These are phyloP conservation scores for Russula abietina DNA, from an alignment of 768 basidiomycete species.

Conservation along the genomic window DNA sequence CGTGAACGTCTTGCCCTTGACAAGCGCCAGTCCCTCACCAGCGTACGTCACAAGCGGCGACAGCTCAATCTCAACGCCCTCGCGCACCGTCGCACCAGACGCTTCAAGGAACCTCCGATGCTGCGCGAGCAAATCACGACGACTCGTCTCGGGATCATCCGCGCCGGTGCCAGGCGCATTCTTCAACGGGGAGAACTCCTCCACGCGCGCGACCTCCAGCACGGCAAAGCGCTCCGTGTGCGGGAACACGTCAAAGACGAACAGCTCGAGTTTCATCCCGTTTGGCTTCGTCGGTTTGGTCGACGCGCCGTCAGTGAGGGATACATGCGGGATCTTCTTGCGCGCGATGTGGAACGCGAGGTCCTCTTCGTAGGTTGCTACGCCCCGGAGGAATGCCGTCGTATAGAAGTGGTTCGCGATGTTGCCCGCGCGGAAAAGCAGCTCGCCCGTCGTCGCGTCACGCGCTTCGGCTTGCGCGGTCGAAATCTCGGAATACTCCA, in stretches of 20 bases:
- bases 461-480: constrained; percentile 78
- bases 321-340: constrained; percentile 90
- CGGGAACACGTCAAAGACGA: constrained; percentile 98
- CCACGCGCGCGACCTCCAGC: constrained; percentile 77
- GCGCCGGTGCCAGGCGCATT: constrained; percentile 90
- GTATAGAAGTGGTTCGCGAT: constrained; percentile 99
- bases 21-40: constrained; percentile 80
- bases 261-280: constrained; percentile 98
- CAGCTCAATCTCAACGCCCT: constrained; percentile 83
- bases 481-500: constrained; percentile 96
- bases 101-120: constrained; percentile 76
- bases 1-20: constrained; percentile 72
- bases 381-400: constrained; percentile 68
- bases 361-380: constrained; percentile 75
- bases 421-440: constrained; percentile 91
- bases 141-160: constrained; percentile 87
- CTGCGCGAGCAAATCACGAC: constrained; percentile 82
- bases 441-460: constrained; percentile 60
- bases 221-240: constrained; percentile 79
- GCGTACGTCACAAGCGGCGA: constrained; percentile 85
- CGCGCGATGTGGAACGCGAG: constrained; percentile 97
- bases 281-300: constrained; percentile 88
- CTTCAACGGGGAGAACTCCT: constrained; percentile 96
- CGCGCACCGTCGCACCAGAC: constrained; percentile 68
- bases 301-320: constrained; percentile 55